Evolutionary conservation across 108 stramenopile genomes (phyloP).

Genomic region (Craspedostauros australis): DNA sequence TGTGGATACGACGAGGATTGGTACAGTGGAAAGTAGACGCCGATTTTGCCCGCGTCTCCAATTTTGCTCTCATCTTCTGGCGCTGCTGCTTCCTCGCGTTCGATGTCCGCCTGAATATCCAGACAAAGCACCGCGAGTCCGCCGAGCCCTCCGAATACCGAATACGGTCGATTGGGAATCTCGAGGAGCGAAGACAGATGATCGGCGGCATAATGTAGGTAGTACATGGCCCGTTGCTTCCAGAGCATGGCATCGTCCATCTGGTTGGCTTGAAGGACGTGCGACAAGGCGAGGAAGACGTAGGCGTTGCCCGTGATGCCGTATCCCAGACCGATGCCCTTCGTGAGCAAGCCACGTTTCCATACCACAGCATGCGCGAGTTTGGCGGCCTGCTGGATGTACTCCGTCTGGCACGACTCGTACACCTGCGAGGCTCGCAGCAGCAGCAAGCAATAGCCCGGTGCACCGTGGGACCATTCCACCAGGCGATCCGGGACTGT

Average conservation of each 20-base stretch:
- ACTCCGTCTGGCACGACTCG: constrained; percentile 28
- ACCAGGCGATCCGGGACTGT: constrained; percentile 24
- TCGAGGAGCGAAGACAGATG: constrained; percentile 14
- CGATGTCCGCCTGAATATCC: no score
- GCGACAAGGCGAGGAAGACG: constrained; percentile 34
- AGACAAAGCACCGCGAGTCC: no score
- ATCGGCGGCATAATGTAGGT: constrained; percentile 27
- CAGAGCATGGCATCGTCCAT: constrained; percentile 2
- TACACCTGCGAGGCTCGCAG: constrained; percentile 47
- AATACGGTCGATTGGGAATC: constrained; percentile 39
- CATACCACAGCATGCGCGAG: constrained; percentile 38
- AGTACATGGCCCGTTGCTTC: constrained; percentile 14
- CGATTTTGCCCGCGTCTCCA: no score
- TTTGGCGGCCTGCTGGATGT: constrained; percentile 33
- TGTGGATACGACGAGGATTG: no score
- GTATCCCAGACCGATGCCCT: constrained; percentile 65
- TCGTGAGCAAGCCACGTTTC: constrained; percentile 46
- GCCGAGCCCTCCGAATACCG: no score
- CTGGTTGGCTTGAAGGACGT: not conserved
- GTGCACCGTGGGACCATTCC: constrained; percentile 74
- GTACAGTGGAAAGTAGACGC: no score
- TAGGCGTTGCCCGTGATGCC: constrained; percentile 66
- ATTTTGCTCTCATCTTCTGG: no score
- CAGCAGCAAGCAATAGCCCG: constrained; percentile 53
- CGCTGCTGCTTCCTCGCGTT: no score